Base-by-base conservation (phyloP, 768 basidiomycete species). In the Lactarius deliciosus region DNA sequence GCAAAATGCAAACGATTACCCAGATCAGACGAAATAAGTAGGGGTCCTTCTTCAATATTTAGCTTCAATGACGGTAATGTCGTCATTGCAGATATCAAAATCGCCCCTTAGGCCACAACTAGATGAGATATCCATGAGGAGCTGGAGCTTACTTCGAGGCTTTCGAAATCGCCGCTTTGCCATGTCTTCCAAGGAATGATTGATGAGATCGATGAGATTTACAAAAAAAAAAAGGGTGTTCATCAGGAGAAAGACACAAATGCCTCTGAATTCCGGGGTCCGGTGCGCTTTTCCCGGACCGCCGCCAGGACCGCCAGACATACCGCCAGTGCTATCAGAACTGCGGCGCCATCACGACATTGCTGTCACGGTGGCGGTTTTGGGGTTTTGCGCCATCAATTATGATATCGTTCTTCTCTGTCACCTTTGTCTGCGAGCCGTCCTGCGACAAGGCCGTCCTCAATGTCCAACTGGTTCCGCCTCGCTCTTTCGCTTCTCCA, bases 401-500 rank as follows among this genome's bases (percentile, higher is more conserved):
- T 40, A 40, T 40, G 38, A 16, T 40, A 15, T 15, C 38, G 13
- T 40, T 40, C 13, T 15, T 5, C 15, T 15, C 43, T 25, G 22
- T 30, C 11, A 59, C 15, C 15, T 59, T 41, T 18, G 9, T 11
- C 15, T 16, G 25, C 0, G 59, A 30, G 43, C n/a, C 5, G 11
- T n/a, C n/a, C 25, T 30, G 28, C 38, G 1, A 25, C 18, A 5
- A 34, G 30, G 54, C 7, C 54, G 47, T 18, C 2, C 40, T 22
- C 50, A 25, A 53, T 64, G 63, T n/a, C 16, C 20, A 32, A 30
- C 25, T 63, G 72, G 6, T 64, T 66, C 7, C 66, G 71, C 13
- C 64, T 73, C 18, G 61, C 71, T 6, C 57, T 69, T 16, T 57
- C 69, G n/a, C n/a, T n/a, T n/a, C n/a, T n/a, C n/a, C n/a, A n/a